Evolutionary conservation across 352 stramenopile species (phyloP).

Genomic region (Phytophthora brassicae): DNA sequence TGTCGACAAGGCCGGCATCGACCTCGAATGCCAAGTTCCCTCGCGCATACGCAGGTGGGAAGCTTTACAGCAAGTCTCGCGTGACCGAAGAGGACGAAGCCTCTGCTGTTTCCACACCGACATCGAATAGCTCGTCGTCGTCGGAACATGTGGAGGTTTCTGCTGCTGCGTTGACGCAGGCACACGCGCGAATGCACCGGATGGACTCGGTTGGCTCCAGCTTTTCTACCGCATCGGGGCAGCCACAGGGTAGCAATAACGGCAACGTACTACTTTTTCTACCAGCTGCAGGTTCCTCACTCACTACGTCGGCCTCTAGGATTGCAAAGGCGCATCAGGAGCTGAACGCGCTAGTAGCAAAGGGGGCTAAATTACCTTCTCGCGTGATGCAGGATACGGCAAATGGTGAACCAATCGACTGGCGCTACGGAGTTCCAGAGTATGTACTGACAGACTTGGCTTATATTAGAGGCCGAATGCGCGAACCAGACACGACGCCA

Average conservation of each 20-base stretch:
- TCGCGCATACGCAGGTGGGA: constrained; percentile 30
- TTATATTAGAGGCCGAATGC: constrained; percentile 61
- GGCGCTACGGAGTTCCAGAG: constrained; percentile 69
- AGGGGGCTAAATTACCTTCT: constrained; percentile 55
- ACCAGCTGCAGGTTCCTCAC: constrained; percentile 59
- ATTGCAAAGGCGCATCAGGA: constrained; percentile 61
- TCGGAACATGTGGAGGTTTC: constrained; percentile 16
- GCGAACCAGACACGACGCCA: constrained; percentile 56
- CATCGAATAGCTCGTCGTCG: constrained; percentile 26
- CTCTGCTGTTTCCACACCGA: constrained; percentile 28
- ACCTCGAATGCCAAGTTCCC: constrained; percentile 36
- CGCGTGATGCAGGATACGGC: constrained; percentile 35
- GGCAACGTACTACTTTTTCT: constrained; percentile 78
- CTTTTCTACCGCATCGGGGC: constrained; percentile 28
- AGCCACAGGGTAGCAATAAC: constrained; percentile 30
- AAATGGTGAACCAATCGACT: constrained; percentile 36
- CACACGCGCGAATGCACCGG: constrained; percentile 10
- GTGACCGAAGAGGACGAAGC: constrained; percentile 32
- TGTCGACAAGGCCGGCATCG: constrained; percentile 16
- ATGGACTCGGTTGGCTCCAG: constrained; percentile 33
- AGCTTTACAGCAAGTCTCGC: constrained; percentile 23
- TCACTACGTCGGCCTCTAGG: constrained; percentile 66
- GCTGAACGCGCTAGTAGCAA: constrained; percentile 49
- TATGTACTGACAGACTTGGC: constrained; percentile 79
- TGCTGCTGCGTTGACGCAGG: background rate